Base-by-base conservation (phyloP, 129 eudicot genomes). In the Calendula officinalis region DNA sequence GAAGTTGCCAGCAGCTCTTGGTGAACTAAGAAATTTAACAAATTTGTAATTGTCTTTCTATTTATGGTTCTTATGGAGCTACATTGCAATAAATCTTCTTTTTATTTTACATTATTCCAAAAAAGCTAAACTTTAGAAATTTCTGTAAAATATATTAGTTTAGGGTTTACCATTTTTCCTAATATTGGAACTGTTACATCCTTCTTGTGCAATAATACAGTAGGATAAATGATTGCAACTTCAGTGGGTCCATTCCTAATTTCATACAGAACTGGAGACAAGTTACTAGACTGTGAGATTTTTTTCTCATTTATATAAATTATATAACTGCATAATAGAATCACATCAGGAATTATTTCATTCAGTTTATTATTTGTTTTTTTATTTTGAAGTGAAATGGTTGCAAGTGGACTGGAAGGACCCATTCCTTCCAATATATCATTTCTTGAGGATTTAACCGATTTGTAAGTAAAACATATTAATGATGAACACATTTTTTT, bases 41-140 rank as follows among this genome's bases (percentile, higher is more conserved):
- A 88, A 89, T 73, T 80, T 89, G 94, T 88, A 80, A 85, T 22
- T n/a, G n/a, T n/a, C n/a, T n/a, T n/a, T n/a, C 80, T 37, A 42
- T 37, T 7, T 41, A 14, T 12, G 5, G 13, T n/a, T 67, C 14
- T 53, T n/a, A n/a, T n/a, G n/a, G n/a, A 7, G 6, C 39, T 11
- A 45, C 30, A 12, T 46, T n/a, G n/a, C n/a, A n/a, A n/a, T n/a
- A n/a, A n/a, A n/a, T n/a, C n/a, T n/a, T n/a, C n/a, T n/a, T n/a
- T n/a, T n/a, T 9, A 33, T 15, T 15, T 41, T 22, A 2, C 51
- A 42, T 39, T 70, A 10, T 50, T 70, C 37, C 56, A n/a, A 42
- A 39, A 52, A 3, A 7, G 34, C 16, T 51, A 9, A 0, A 27
- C 7, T 65, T 36, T 11, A 2, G 9, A 47, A 64, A 10, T 27